Base-by-base conservation (phyloP, 2,329 filamentous ascomycete species). In the Cadophora sp. region DNA sequence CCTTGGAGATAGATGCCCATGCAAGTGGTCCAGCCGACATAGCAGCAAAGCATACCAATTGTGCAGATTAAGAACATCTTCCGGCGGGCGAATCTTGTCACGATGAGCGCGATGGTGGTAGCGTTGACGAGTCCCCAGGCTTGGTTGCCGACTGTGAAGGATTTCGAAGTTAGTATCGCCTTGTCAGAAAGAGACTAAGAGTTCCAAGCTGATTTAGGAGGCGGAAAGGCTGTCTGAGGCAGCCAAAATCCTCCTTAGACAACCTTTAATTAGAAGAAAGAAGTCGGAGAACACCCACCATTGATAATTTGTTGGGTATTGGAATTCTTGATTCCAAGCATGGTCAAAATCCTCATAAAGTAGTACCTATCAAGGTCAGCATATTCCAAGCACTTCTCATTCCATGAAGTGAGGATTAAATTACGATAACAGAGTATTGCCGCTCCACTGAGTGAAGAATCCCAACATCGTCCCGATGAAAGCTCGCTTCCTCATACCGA, bases 11-110 rank as follows among this genome's bases (percentile, higher is more conserved):
- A 75, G 29, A 77, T 74, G 59, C 83, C 77, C 76, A 83, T 79
- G 12, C 80, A 81, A 43, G 87, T 80, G 0, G 87, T 89, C 81
- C 86, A 87, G 27, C 79, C 80, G 48, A 86, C 84, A 73, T 88
- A 91, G 3, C 82, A 83, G 31, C 78, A 76, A 8, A 87, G 77
- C 79, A 90, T 82, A 65, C 78, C 80, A 14, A 86, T 85, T 7
- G 87, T 84, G 26, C 84, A 87, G 29, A 83, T 79, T 74, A 86
- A 77, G 75, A 84, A 86, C 82, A 86, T 85, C 19, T 79, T 79
- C 24, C 84, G 79, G 48, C 84, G 80, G 64, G 78, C 78, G 75
- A 85, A 83, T 37, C 77, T 78, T 73, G 79, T 79, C 9, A 83
- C 79, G 6, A 81, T 73, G 3, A 85, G 73, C 8, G 83, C 82